Evolutionary conservation across 2,329 filamentous ascomycete species (phyloP), one percentile per base, ranked within the genome.

Genomic region (Aureobasidium pullulans): DNA sequence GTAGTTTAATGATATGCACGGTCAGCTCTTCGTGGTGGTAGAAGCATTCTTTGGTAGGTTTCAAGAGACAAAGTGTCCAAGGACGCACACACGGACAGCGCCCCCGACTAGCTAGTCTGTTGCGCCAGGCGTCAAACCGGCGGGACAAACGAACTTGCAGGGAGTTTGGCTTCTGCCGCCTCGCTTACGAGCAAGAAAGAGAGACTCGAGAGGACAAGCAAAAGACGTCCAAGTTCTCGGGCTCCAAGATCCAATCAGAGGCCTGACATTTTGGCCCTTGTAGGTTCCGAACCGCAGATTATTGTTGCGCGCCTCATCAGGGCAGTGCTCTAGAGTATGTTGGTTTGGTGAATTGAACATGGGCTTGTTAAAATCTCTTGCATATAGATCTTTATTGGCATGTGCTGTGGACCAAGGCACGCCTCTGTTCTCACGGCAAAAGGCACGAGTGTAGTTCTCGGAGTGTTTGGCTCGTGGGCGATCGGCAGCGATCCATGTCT

Each of bases 1-100:
- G 54, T 47, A 48, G 52, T 56, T 56, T 56, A 56, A 56, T 46
- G 40, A 46, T 46, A 57, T 57, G 54, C 54, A 57, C 54, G 54
- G 54, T 48, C 54, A 57, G 31, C 39, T 46, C 37, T 32, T 43
- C 50, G 39, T 34, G 50, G 28, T 54, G 50, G 28, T 32, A 19
- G 29, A 54, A 43, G 50, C 50, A 43, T 54, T 54, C 6, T 11
- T 23, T 54, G 50, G 50, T 42, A 54, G 52, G 52, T 56, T 44
- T 44, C 52, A 56, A 56, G 39, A 56, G 52, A 36, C 52, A 28
- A 31, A 36, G 40, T 36, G 39, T 46, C 39, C 28, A 29, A 11
- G 42, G 46, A 56, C 40, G 40, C 40, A 37, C 31, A 56, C 52
- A 56, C 52, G 31, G 52, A 56, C 52, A 46, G 40, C 50, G 50